These are phyloP conservation scores for Cadophora sp. DNA, from an alignment of 2,329 filamentous ascomycete species.

Conservation along the genomic window DNA sequence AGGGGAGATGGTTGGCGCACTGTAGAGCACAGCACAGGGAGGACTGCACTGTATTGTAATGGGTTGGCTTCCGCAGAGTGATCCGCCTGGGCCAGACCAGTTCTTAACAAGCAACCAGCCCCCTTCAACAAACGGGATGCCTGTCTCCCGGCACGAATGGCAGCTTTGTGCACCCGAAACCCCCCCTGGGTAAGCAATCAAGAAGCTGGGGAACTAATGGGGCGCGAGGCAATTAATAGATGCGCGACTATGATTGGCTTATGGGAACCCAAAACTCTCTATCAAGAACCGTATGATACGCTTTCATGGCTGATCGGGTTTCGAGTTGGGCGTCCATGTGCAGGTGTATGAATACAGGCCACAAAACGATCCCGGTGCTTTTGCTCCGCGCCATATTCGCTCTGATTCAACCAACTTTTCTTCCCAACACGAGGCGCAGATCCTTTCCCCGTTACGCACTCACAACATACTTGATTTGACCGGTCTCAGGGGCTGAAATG, in stretches of 20 bases:
- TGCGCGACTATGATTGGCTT: conserved; percentile 4
- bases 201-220: conserved; percentile 28
- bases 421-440: conserved; percentile 3
- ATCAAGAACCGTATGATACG: conserved; percentile 9
- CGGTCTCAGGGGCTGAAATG: background rate
- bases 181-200: conserved; percentile 27
- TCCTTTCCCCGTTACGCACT: background rate
- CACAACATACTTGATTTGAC: background rate
- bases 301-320: conserved; percentile 3
- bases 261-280: background rate
- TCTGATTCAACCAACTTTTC: background rate
- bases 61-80: background rate
- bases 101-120: background rate
- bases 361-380: background rate
- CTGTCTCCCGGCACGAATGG: conserved; percentile 35
- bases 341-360: background rate
- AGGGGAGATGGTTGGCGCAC: conserved; percentile 16
- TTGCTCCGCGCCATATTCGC: background rate
- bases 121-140: conserved; percentile 36
- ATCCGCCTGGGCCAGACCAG: conserved; percentile 6
- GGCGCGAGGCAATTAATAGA: conserved; percentile 6
- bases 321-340: conserved; percentile 8
- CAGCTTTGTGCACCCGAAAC: conserved; percentile 35
- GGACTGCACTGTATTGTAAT: conserved; percentile 1
- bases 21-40: conserved; percentile 1